Conservation (phyloP, 768 basidiomycete species). For the Cubamyces sp. region DNA sequence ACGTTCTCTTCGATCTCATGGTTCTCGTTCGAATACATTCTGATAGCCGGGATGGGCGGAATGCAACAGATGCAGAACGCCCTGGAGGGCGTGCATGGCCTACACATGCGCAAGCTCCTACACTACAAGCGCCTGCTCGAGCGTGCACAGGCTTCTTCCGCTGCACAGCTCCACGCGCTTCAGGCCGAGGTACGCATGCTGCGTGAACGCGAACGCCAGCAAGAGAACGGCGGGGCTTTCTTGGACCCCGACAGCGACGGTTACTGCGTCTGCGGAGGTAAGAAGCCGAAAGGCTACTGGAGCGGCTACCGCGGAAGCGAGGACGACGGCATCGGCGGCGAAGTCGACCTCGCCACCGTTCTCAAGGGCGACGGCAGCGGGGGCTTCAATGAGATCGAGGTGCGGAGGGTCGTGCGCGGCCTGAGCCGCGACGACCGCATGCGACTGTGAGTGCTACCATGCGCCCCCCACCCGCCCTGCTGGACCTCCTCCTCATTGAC, state of each 20-base stretch:
- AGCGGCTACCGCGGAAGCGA: conserved; percentile 60
- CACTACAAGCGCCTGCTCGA: conserved; percentile 82
- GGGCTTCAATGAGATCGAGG: conserved; percentile 71
- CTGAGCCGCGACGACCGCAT: conserved; percentile 70
- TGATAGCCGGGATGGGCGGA: neutral
- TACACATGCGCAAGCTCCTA: conserved; percentile 60
- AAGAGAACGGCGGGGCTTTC: conserved; percentile 30
- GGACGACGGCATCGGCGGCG: conserved; percentile 50
- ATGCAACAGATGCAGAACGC: conserved; percentile 47
- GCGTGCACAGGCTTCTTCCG: conserved; percentile 75
- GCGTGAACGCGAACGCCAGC: conserved; percentile 46
- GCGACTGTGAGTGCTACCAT: conserved; percentile 60
- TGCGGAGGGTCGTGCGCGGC: conserved; percentile 63
- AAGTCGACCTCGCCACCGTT: conserved; percentile 53
- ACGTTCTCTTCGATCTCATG: conserved; percentile 4
- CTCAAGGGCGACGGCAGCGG: conserved; percentile 52
- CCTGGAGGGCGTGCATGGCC: conserved; percentile 43
- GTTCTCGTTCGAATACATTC: neutral
- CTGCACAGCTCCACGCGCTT: conserved; percentile 82
- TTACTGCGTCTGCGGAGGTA: conserved; percentile 60
- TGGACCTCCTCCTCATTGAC: neutral
- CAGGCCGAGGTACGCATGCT: conserved; percentile 80
- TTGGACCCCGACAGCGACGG: conserved; percentile 33
- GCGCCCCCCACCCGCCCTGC: conserved; percentile 24
- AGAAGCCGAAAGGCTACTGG: conserved; percentile 71